phyloP scores from a whole-genome alignment of 768 basidiomycete genomes.

The Collybia mongolica region DNA sequence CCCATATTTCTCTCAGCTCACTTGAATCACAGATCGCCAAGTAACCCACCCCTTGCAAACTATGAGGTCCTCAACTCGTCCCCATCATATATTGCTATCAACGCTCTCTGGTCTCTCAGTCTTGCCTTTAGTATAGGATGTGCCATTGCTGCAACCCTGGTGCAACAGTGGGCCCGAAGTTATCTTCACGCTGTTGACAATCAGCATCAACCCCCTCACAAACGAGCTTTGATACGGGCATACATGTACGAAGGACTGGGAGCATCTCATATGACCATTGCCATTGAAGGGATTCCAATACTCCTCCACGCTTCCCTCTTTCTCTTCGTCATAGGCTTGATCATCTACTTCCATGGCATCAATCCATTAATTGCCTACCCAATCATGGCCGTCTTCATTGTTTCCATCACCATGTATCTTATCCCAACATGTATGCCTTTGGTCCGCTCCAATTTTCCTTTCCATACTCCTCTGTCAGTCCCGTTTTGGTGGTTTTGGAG shows the following conservation, averaged over 20 bases:
- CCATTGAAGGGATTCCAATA: constrained; percentile 7
- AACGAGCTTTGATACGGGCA: constrained; percentile 38
- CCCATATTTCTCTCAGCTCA: constrained; percentile 12
- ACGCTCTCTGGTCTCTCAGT: constrained; percentile 44
- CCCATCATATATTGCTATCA: constrained; percentile 28
- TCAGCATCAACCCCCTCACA: constrained; percentile 29
- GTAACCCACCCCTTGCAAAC: not conserved
- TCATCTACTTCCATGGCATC: constrained; percentile 1
- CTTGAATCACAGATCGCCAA: constrained; percentile 7
- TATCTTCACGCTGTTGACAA: constrained; percentile 28
- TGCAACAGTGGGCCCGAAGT: constrained; percentile 46
- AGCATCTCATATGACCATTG: not conserved
- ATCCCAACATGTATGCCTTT: constrained; percentile 1
- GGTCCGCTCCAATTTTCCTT: constrained; percentile 2
- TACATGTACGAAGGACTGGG: constrained; percentile 33
- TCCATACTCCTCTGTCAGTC: not conserved
- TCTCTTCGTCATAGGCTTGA: constrained; percentile 3
- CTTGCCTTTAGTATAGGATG: constrained; percentile 38
- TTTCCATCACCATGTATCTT: not conserved
- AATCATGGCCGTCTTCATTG: not conserved
- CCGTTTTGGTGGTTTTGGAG: not conserved
- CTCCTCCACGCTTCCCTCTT: constrained; percentile 4
- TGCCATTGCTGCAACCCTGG: constrained; percentile 40
- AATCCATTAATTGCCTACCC: not conserved
- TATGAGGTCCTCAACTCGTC: constrained; percentile 12